phyloP scores from a whole-genome alignment of 139 green algal species.

The Micractinium conductrix region DNA sequence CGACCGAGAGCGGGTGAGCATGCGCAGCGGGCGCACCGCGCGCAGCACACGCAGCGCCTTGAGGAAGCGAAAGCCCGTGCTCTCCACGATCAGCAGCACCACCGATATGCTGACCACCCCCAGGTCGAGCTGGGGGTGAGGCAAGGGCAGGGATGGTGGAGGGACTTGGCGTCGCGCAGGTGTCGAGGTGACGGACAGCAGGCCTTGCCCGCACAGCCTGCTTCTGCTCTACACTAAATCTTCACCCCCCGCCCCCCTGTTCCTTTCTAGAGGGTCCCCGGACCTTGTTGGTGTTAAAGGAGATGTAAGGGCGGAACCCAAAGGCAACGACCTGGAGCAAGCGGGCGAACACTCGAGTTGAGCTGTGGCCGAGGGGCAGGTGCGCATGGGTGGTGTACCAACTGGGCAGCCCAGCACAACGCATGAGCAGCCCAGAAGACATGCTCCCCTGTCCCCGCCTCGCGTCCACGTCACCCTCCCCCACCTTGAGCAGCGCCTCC shows the following conservation, averaged over 20 bases:
- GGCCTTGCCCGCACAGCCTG: background rate
- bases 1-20: slow-evolving; percentile 26
- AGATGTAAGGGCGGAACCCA: slow-evolving; percentile 72
- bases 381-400: too few species aligned
- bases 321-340: slow-evolving; percentile 81
- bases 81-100: slow-evolving; percentile 42
- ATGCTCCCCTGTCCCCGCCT: too few species aligned
- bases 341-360: too few species aligned
- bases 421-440: too few species aligned
- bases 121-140: slow-evolving; percentile 69
- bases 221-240: background rate
- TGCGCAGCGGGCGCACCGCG: slow-evolving; percentile 65
- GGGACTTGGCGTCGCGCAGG: background rate
- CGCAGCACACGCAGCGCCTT: slow-evolving; percentile 70
- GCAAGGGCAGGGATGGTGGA: background rate
- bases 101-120: slow-evolving; percentile 69
- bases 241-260: background rate
- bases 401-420: too few species aligned
- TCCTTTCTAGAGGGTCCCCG: background rate
- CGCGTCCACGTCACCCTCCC: too few species aligned
- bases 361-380: too few species aligned
- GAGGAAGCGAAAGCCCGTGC: slow-evolving; percentile 36
- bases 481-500: slow-evolving; percentile 76
- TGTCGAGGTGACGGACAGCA: background rate
- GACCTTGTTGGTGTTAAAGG: slow-evolving; percentile 65